phyloP scores from a whole-genome alignment of 176 grass and related monocot genomes.

The Eragrostis nindensis region DNA sequence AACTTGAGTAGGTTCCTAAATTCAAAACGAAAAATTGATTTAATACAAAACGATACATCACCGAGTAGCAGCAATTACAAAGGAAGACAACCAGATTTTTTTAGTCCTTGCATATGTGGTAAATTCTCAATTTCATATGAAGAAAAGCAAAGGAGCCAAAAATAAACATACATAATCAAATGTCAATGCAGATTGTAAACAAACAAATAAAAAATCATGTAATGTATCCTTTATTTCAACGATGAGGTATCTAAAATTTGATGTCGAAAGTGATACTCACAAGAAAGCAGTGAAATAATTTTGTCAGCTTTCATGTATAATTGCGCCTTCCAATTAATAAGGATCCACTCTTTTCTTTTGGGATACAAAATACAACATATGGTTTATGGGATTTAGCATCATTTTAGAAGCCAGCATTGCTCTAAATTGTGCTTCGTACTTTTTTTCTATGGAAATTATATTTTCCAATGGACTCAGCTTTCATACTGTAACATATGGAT shows the following conservation, averaged over 20 bases:
- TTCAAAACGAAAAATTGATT: background rate
- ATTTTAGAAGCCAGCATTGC: background rate
- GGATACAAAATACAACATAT: background rate
- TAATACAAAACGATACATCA: background rate
- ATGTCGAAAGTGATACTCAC: background rate
- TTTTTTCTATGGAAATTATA: background rate
- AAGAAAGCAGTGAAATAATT: background rate
- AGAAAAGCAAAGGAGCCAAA: background rate
- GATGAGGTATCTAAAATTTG: background rate
- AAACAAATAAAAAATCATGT: background rate
- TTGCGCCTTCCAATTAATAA: background rate
- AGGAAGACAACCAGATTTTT: background rate
- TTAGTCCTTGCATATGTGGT: background rate
- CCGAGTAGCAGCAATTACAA: background rate
- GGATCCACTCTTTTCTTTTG: background rate
- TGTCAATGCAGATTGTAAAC: background rate
- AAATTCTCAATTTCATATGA: background rate
- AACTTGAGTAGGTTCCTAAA: slow-evolving; percentile 83
- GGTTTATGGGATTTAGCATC: background rate
- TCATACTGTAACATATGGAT: background rate
- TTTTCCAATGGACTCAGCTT: background rate
- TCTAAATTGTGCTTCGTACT: background rate
- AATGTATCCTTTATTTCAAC: background rate
- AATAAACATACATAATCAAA: background rate
- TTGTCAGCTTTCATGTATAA: background rate